These are phyloP conservation scores for Aspergillus sp. DNA, from an alignment of 2,329 filamentous ascomycete genomes.

Conservation along the genomic window DNA sequence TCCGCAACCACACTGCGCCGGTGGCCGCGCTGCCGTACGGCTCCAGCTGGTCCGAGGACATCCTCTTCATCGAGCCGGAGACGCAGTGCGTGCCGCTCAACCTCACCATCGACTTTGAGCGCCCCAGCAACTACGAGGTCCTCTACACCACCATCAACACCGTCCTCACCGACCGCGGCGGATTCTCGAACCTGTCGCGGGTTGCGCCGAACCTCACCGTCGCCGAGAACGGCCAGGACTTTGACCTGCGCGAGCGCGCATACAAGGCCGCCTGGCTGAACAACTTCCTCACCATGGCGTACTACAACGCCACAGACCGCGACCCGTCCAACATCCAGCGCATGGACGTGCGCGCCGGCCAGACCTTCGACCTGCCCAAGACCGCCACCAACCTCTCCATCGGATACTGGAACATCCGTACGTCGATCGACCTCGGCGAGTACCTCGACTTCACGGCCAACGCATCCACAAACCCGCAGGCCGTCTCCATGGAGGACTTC, in stretches of 20 bases:
- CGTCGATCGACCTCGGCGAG: slow-evolving; percentile 1
- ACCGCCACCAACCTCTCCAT: slow-evolving; percentile 21
- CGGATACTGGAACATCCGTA: slow-evolving; percentile 8
- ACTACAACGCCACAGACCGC: slow-evolving; percentile 40
- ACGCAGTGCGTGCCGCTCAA: slow-evolving; percentile 45
- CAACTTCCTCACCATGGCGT: slow-evolving; percentile 42
- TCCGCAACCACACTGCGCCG: slow-evolving; percentile 48
- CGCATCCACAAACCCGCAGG: background rate
- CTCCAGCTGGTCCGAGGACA: slow-evolving; percentile 46
- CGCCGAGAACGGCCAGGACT: slow-evolving; percentile 32
- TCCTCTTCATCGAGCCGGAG: slow-evolving; percentile 50
- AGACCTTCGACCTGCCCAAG: background rate
- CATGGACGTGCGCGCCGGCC: background rate
- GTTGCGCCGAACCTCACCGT: slow-evolving; percentile 10
- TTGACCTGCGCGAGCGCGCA: slow-evolving; percentile 40
- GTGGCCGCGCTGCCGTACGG: slow-evolving; percentile 29
- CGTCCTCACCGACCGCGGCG: background rate
- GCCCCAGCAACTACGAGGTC: background rate
- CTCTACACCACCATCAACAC: background rate
- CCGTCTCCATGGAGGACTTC: background rate
- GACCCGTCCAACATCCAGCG: slow-evolving; percentile 30
- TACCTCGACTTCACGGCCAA: slow-evolving; percentile 12
- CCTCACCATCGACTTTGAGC: slow-evolving; percentile 32
- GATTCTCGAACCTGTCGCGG: background rate
- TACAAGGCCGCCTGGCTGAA: slow-evolving; percentile 46